Evolutionary conservation across 192 early-diverging fungal genomes (phyloP), one percentile per base, ranked within the genome.

Genomic region (Entophlyctis luteolus): DNA sequence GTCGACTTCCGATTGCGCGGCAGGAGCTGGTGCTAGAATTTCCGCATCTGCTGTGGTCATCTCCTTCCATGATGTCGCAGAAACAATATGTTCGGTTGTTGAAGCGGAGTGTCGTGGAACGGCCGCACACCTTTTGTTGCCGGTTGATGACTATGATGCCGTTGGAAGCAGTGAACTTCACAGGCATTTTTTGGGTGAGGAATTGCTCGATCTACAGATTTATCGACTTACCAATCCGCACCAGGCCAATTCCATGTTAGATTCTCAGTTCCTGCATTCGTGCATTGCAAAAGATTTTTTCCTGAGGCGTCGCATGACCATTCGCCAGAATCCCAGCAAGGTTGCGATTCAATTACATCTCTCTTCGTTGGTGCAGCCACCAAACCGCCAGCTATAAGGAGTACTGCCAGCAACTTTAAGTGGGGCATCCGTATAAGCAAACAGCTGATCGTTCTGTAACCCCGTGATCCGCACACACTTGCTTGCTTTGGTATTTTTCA

Each of bases 201-300:
- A 42, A 42, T 8, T 12, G 8, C 8, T n/a, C n/a, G 39, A n/a
- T 42, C 10, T 12, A 42, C 10, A 42, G 10, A 12, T 8, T n/a
- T 8, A n/a, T n/a, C n/a, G n/a, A n/a, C 8, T 12, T 8, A 42
- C 55, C 55, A 56, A 8, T 25, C 20, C 27, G 55, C 32, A 10
- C 55, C 55, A 33, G 28, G 27, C 55, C 55, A 56, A 33, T 56
- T 33, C 55, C 55, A 56, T 8, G 6, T 31, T 31, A 56, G 34
- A 29, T 3, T 10, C 27, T 56, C 4, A 31, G 27, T 28, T 3
- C 20, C 20, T 6, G 10, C 55, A 56, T 56, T 33, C 16, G 55
- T 33, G 29, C 55, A 56, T 31, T 56, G 55, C 14, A 56, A 8
- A 3, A 56, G 32, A 33, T 56, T 56, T 32, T 56, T 8, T 8